These are phyloP conservation scores for Yamadazyma philogaea DNA, from an alignment of 805 yeast species.

Conservation along the genomic window DNA sequence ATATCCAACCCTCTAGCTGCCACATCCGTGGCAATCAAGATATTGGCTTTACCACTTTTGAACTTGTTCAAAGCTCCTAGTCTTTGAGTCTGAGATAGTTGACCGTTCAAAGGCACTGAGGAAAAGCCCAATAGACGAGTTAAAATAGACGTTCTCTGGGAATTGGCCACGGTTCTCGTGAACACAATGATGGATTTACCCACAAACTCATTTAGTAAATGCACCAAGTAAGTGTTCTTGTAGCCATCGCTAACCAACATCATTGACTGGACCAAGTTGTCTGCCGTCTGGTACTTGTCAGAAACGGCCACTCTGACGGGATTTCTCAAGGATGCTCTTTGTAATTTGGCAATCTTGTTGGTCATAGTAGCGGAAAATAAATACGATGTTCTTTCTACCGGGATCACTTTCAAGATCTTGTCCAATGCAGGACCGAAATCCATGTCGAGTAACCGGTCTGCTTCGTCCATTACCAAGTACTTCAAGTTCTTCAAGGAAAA, in stretches of 20 bases:
- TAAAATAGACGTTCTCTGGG: constrained; percentile 83
- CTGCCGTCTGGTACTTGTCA: constrained; percentile 87
- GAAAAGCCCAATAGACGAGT: constrained; percentile 79
- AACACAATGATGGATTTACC: constrained; percentile 90
- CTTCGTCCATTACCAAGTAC: constrained; percentile 93
- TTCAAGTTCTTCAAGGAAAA: constrained; percentile 75
- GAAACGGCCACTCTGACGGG: constrained; percentile 93
- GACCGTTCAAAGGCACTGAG: constrained; percentile 94
- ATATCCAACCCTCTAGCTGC: constrained; percentile 90
- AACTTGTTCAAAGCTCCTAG: constrained; percentile 78
- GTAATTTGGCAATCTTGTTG: constrained; percentile 88
- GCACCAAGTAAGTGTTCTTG: constrained; percentile 83
- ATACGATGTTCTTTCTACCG: constrained; percentile 78
- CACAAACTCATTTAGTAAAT: constrained; percentile 72
- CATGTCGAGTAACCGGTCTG: constrained; percentile 91
- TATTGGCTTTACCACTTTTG: constrained; percentile 66
- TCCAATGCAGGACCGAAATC: constrained; percentile 95
- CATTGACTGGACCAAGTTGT: constrained; percentile 83
- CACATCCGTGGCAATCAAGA: constrained; percentile 78
- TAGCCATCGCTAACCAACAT: constrained; percentile 91
- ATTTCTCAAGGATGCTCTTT: constrained; percentile 82
- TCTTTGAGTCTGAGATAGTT: constrained; percentile 78
- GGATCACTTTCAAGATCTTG: constrained; percentile 78
- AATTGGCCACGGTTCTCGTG: constrained; percentile 92
- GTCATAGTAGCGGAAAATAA: constrained; percentile 97